Evolutionary conservation across 257 asterid species (phyloP).

Genomic region (Coffea canephora): DNA sequence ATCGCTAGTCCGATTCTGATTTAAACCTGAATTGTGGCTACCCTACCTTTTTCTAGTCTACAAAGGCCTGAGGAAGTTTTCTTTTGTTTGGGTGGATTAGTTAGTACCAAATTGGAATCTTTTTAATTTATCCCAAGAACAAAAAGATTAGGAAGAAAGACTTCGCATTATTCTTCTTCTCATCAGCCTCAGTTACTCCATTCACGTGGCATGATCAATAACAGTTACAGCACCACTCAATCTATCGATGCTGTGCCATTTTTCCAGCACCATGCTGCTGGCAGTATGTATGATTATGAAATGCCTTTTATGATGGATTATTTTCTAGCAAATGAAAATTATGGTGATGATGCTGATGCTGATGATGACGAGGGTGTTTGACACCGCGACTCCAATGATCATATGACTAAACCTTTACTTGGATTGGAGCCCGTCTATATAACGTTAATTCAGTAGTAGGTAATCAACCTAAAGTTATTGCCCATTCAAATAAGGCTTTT

Average conservation of each 20-base stretch:
- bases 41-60: too few relatives aligned
- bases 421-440: constrained; percentile 16
- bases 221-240: background rate
- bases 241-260: background rate
- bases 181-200: background rate
- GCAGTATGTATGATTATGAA: constrained; percentile 4
- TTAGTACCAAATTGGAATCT: too few relatives aligned
- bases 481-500: background rate
- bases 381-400: constrained; percentile 12
- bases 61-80: too few relatives aligned
- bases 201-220: background rate
- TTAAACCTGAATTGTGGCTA: too few relatives aligned
- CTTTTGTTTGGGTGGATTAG: too few relatives aligned
- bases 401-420: background rate
- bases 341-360: background rate
- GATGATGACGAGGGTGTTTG: background rate
- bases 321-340: constrained; percentile 10
- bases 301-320: constrained; percentile 6
- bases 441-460: background rate
- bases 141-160: too few relatives aligned
- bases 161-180: background rate
- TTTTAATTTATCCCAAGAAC: too few relatives aligned
- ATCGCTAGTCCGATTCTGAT: too few relatives aligned
- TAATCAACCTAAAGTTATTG: constrained; percentile 27
- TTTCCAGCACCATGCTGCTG: constrained; percentile 5